A percentile compares a stretch with the other conserved stretches of the same genome.
Evolutionary conservation across 2,329 filamentous ascomycete genomes (phyloP).

Genomic region (Hypoxylon sp.): DNA sequence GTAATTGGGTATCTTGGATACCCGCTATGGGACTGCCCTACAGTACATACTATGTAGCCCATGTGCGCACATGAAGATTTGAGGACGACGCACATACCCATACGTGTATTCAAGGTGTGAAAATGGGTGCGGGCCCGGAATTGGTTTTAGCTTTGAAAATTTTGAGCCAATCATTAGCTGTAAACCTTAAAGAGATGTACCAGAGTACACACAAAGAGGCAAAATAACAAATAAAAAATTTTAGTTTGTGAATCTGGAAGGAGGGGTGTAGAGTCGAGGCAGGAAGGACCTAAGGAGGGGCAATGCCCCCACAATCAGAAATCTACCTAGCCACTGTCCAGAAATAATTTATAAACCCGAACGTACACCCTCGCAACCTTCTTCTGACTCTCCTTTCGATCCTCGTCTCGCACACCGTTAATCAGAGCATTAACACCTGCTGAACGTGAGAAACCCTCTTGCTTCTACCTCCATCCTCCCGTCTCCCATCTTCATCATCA

Average conservation of each 20-base stretch:
- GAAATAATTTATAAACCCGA: slow-evolving; percentile 46
- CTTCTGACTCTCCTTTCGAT: slow-evolving; percentile 52
- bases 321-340: slow-evolving; percentile 37
- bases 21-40: not conserved
- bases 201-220: slow-evolving; percentile 27
- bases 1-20: slow-evolving; percentile 8
- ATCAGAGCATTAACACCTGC: slow-evolving; percentile 57
- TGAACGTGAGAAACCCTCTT: slow-evolving; percentile 37
- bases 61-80: not conserved
- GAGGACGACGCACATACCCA: not conserved
- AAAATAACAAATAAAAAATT: slow-evolving; percentile 37
- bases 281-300: slow-evolving; percentile 44
- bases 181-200: slow-evolving; percentile 16
- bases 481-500: slow-evolving; percentile 29
- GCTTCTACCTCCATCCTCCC: slow-evolving; percentile 10
- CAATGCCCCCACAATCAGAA: slow-evolving; percentile 42
- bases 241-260: slow-evolving; percentile 44
- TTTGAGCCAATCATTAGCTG: slow-evolving; percentile 32
- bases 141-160: slow-evolving; percentile 36
- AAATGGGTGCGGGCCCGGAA: not conserved
- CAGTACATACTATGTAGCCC: not conserved
- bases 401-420: slow-evolving; percentile 59
- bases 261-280: slow-evolving; percentile 37
- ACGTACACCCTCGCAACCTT: slow-evolving; percentile 42
- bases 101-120: not conserved